Base-by-base conservation (phyloP, 192 early-diverging fungal species). In the Backusella westeae region DNA sequence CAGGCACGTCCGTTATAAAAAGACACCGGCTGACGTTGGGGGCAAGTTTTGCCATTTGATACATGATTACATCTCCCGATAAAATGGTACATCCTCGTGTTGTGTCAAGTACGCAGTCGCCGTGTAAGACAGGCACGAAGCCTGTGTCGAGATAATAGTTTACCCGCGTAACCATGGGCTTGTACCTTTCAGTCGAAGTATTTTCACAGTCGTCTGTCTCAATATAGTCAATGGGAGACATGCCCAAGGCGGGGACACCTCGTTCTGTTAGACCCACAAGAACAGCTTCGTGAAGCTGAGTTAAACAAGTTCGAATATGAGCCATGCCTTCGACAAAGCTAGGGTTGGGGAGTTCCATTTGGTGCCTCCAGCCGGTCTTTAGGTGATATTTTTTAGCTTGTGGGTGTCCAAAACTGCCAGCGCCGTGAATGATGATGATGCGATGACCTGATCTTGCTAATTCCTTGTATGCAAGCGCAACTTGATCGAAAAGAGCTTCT, bases 391-490 rank as follows among this genome's bases (percentile, higher is more conserved):
- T 34, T 35, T 80, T 83, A 3, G 82, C 82, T 34, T 77, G 82
- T 17, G 82, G 82, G 35, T 83, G 82, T 29, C 82, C 82, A 78
- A 80, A 83, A 39, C 78, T 80, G 26, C 82, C 82, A 21, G 77
- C 82, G 19, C 82, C 82, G 42, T 83, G 82, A 36, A 83, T 68
- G 21, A 83, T 46, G 19, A 83, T 71, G 1, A 83, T 35, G 2
- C 53, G 59, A 32, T 75, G 46, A 46, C 65, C 65, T 46, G 41
- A 44, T 29, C 8, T 21, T 10, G 34, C 23, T 14, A 75, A 42
- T 42, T 23, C 14, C 7, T 67, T 21, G 34, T 75, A 67, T 1
- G 63, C 74, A n/a, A 19, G 1, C 34, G 26, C 36, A 9, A 75
- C 41, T 67, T 66, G 65, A 29, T 67, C 41, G 4, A 75, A 67